Percentiles rank a stretch among this genome's conserved stretches.
Conservation (phyloP, 306 rosid genomes). For the Purshia tridentata region DNA sequence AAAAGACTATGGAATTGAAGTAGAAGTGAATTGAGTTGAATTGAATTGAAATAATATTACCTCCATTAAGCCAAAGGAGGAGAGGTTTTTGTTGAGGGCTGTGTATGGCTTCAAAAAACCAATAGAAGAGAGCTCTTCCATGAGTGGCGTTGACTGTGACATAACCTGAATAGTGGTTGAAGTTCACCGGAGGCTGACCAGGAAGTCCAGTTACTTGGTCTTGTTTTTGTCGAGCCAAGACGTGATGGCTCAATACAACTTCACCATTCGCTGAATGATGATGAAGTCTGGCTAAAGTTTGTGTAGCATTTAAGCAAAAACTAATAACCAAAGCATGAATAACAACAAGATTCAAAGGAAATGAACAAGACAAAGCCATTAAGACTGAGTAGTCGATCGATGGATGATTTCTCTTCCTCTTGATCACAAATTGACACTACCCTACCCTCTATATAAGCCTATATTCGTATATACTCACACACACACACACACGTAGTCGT, state of each 20-base stretch:
- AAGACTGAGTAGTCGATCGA: no score
- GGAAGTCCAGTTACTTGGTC: constrained; percentile 59
- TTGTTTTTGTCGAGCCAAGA: constrained; percentile 42
- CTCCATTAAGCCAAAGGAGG: constrained; percentile 91
- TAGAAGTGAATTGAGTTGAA: neutral
- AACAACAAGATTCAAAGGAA: neutral
- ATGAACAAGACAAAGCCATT: constrained; percentile 20
- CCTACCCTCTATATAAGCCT: no score
- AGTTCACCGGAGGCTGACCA: constrained; percentile 66
- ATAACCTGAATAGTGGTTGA: constrained; percentile 77
- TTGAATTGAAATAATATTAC: constrained; percentile 20
- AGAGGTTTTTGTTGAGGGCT: constrained; percentile 53
- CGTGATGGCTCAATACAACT: neutral
- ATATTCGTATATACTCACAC: no score
- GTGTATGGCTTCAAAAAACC: constrained; percentile 65
- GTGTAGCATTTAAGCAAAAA: no score
- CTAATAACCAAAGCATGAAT: neutral
- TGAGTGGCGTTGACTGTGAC: constrained; percentile 63
- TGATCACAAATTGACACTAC: no score
- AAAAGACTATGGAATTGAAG: no score
- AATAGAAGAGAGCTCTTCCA: constrained; percentile 85
- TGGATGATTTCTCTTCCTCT: no score
- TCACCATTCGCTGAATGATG: no score
- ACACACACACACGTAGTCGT: no score
- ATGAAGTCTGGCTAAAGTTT: neutral